Evolutionary conservation across 2,329 filamentous ascomycete species (phyloP), one percentile per base, ranked within the genome.

Genomic region (Corynespora cassiicola): DNA sequence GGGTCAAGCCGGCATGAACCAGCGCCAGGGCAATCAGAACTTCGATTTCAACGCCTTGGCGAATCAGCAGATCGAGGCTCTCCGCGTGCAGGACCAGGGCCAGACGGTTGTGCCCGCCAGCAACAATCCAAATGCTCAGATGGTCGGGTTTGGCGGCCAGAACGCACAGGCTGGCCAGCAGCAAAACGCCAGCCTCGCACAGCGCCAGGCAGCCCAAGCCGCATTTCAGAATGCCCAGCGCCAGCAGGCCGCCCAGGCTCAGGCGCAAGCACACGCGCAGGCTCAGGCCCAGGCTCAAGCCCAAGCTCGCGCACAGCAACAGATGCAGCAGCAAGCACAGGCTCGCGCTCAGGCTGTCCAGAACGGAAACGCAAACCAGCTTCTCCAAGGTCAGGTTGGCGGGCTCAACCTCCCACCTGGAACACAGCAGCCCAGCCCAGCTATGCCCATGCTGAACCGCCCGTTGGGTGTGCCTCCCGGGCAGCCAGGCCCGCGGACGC

Each of bases 101-200:
- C 79, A 82, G 46, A 69, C 79, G 26, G 81, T 84, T n/a, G 82
- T 85, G 3, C 82, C 82, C 7, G 82, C 80, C 6, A 85, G 80
- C 61, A 80, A 78, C 53, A 78, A 78, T 35, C 72, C 74, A 44
- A 76, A 68, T 21, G 45, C 43, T 15, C 67, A 68, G 28, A 68
- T 71, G 64, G 54, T 63, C 19, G 63, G 53, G 10, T 71, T 66
- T 28, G 50, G 50, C 9, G 47, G 45, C 7, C 61, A 63, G 42
- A 51, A 53, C 19, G 28, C 45, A 11, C 63, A 65, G 32, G 43
- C 45, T 17, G 46, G 51, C 11, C 63, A 63, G 24, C 41, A 42
- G 5, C 61, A 60, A 30, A 61, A 59, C 39, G 48, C 47, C 8
- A 41, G 43, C 11, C 50, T 59, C 45, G 61, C 58, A 19, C 60